Percentiles rank a stretch among this genome's conserved stretches.
These are phyloP conservation scores for Pseudocercospora cruenta DNA, from an alignment of 2,329 filamentous ascomycete genomes.

Conservation along the genomic window DNA sequence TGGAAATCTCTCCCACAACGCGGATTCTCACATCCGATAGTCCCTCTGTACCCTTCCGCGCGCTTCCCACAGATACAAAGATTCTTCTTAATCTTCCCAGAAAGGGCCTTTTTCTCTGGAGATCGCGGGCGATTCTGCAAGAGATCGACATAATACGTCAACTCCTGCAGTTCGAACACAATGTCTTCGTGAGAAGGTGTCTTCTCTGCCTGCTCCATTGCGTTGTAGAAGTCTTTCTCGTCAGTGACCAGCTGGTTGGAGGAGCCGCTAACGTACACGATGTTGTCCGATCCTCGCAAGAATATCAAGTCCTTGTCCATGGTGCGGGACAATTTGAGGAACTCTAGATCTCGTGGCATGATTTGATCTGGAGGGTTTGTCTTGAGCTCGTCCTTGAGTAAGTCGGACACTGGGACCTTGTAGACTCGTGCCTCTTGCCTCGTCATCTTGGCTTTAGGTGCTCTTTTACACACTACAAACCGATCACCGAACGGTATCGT, in stretches of 20 bases:
- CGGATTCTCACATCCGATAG: constrained; percentile 24
- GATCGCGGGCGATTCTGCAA: background rate
- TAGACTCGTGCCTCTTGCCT: constrained; percentile 6
- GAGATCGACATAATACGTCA: constrained; percentile 10
- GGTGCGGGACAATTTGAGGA: constrained; percentile 13
- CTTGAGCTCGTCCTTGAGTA: constrained; percentile 12
- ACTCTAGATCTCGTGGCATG: constrained; percentile 21
- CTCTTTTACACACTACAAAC: constrained; percentile 18
- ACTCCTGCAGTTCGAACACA: constrained; percentile 19
- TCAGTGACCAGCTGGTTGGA: constrained; percentile 13
- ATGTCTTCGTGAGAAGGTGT: constrained; percentile 3
- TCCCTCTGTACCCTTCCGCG: constrained; percentile 10
- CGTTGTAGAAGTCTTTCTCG: constrained; percentile 15
- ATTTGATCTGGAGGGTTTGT: constrained; percentile 14
- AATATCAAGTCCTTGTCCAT: constrained; percentile 17
- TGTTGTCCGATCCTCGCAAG: constrained; percentile 12
- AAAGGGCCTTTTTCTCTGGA: background rate
- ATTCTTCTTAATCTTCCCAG: constrained; percentile 1
- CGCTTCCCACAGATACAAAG: constrained; percentile 24
- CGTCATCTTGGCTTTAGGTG: background rate
- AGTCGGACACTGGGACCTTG: constrained; percentile 7
- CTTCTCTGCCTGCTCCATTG: constrained; percentile 6
- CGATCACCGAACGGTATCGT: constrained; percentile 16
- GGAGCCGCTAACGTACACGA: constrained; percentile 19
- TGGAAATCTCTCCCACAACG: constrained; percentile 23